Percentiles rank a stretch among this genome's conserved stretches.
Evolutionary conservation across 1,284 basidiomycete species (phyloP).

Genomic region (Calocybe gambosa): DNA sequence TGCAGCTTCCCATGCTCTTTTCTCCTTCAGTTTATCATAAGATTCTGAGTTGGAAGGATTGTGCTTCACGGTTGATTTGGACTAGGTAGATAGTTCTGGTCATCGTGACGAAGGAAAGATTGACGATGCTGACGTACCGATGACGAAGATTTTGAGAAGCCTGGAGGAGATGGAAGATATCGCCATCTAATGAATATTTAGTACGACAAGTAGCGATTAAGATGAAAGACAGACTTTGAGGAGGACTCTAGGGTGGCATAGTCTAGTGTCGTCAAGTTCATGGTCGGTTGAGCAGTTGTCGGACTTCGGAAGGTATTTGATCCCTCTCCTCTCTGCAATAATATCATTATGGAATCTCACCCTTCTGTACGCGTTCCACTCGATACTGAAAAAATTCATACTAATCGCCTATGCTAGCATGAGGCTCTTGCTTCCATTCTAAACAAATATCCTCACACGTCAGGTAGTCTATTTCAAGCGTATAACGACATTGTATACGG

Average conservation of each 20-base stretch:
- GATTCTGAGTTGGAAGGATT: conserved; percentile 34
- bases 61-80: conserved; percentile 36
- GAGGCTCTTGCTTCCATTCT: conserved; percentile 30
- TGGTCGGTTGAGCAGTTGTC: neutral
- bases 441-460: conserved; percentile 45
- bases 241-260: conserved; percentile 31
- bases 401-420: conserved; percentile 31
- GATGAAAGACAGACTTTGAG: conserved; percentile 25
- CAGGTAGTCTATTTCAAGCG: conserved; percentile 49
- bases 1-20: conserved; percentile 85
- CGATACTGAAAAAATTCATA: neutral
- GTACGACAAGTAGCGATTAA: neutral
- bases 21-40: conserved; percentile 66
- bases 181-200: conserved; percentile 45
- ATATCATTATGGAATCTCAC: conserved; percentile 24
- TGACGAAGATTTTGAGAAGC: conserved; percentile 42
- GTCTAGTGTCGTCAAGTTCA: conserved; percentile 24
- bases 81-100: conserved; percentile 22
- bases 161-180: conserved; percentile 55
- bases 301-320: conserved; percentile 13
- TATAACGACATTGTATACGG: conserved; percentile 58
- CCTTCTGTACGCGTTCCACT: conserved; percentile 23
- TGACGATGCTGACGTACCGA: conserved; percentile 17
- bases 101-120: neutral
- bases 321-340: neutral